These are phyloP conservation scores for Acarospora socialis DNA, from an alignment of 2,329 filamentous ascomycete species.

Conservation along the genomic window DNA sequence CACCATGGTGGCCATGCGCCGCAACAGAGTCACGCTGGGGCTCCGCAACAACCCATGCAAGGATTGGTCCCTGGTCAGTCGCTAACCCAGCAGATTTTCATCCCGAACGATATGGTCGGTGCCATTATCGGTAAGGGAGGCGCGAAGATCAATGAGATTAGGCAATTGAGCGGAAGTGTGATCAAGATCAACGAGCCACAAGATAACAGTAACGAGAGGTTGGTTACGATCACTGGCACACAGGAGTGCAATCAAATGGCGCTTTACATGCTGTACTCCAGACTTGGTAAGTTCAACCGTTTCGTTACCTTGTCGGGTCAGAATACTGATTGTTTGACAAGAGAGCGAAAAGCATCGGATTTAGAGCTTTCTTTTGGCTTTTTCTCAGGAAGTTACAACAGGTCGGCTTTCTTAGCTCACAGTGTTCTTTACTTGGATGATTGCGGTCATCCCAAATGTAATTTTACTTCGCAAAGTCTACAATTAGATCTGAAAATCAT, in stretches of 20 bases:
- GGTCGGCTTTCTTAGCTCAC: too few relatives aligned
- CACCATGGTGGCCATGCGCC: slow-evolving; percentile 49
- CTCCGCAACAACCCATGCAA: slow-evolving; percentile 61
- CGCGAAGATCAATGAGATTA: slow-evolving; percentile 98
- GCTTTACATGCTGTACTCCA: slow-evolving; percentile 97
- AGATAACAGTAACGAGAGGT: slow-evolving; percentile 94
- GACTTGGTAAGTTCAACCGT: slow-evolving; percentile 55
- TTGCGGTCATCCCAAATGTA: too few relatives aligned
- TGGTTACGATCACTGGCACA: slow-evolving; percentile 94
- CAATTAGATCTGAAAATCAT: too few relatives aligned
- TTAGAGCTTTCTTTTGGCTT: too few relatives aligned
- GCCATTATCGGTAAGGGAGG: slow-evolving; percentile 98
- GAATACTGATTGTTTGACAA: slow-evolving; percentile 23
- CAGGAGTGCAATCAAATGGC: slow-evolving; percentile 99
- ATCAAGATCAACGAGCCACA: slow-evolving; percentile 99
- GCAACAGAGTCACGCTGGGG: slow-evolving; percentile 51
- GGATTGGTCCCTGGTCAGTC: slow-evolving; percentile 65
- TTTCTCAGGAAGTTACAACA: neutral
- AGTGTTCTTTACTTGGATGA: too few relatives aligned
- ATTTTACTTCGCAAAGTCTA: too few relatives aligned
- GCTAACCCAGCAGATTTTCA: slow-evolving; percentile 95
- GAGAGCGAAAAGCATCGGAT: slow-evolving; percentile 67
- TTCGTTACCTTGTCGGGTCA: slow-evolving; percentile 6
- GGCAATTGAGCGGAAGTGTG: slow-evolving; percentile 89
- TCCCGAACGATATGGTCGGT: slow-evolving; percentile 98